Conservation (phyloP, 1,139 yeast species). For the Protomyces gravidus region DNA sequence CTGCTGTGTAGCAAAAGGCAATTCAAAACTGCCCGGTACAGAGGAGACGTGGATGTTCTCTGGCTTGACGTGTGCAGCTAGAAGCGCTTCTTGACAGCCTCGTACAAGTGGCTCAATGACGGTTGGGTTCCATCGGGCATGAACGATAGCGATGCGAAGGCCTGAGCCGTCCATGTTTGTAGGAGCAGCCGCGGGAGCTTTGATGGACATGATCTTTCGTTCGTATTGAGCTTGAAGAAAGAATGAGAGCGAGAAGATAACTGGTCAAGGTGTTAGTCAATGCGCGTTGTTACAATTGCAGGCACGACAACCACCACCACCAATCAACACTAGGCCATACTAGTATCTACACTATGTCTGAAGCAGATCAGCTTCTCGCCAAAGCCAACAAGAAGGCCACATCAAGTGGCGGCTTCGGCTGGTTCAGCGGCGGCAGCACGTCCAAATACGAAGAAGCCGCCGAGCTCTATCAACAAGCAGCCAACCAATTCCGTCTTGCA, state of each 20-base stretch:
- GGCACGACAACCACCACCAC: neutral
- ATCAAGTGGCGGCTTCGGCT: conserved; percentile 69
- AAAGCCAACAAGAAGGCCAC: conserved; percentile 66
- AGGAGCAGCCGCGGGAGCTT: conserved; percentile 24
- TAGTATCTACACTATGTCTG: conserved; percentile 7
- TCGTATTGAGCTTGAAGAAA: too few species aligned
- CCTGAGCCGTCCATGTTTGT: conserved; percentile 26
- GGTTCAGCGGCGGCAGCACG: conserved; percentile 64
- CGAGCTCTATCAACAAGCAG: conserved; percentile 85
- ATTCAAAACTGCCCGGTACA: conserved; percentile 91
- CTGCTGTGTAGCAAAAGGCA: conserved; percentile 49
- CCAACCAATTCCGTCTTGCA: conserved; percentile 72
- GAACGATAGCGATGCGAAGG: conserved; percentile 29
- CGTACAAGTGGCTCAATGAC: conserved; percentile 74
- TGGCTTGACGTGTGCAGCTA: conserved; percentile 64
- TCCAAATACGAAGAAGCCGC: conserved; percentile 83
- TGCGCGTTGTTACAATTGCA: too few species aligned
- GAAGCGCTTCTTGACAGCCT: conserved; percentile 60
- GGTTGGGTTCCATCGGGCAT: conserved; percentile 69
- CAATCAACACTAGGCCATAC: neutral
- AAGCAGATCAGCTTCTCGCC: conserved; percentile 27
- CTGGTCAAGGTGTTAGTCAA: neutral
- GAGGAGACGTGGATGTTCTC: conserved; percentile 74
- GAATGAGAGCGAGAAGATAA: neutral
- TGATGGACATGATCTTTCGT: conserved; percentile 25